These are phyloP conservation scores for Phytopythium helicoides DNA, from an alignment of 352 stramenopile species.

Conservation along the genomic window DNA sequence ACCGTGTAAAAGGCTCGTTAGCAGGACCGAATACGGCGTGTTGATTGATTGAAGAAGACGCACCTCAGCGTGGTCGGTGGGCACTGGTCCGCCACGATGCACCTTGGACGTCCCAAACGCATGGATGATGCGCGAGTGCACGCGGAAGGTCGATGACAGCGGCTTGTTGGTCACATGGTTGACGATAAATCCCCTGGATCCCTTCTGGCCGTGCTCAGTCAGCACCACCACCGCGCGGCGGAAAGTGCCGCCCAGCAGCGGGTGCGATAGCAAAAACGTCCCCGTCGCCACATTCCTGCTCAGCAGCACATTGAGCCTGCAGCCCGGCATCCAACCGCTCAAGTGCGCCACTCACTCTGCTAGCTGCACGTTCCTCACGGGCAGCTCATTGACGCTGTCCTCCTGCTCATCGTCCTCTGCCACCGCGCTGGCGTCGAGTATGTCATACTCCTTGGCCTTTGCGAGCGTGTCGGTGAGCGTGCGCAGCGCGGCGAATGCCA, in stretches of 20 bases:
- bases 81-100: slow-evolving; percentile 57
- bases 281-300: slow-evolving; percentile 41
- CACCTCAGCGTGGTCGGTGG: slow-evolving; percentile 61
- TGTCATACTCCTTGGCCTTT: slow-evolving; percentile 27
- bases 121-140: slow-evolving; percentile 51
- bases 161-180: slow-evolving; percentile 59
- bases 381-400: slow-evolving; percentile 2
- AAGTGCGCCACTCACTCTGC: slow-evolving; percentile 33
- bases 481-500: slow-evolving; percentile 60
- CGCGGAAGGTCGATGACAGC: slow-evolving; percentile 54
- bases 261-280: slow-evolving; percentile 74
- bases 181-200: slow-evolving; percentile 73
- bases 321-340: no score
- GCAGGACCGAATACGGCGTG: background rate
- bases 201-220: slow-evolving; percentile 56
- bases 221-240: slow-evolving; percentile 71
- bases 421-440: slow-evolving; percentile 10
- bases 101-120: slow-evolving; percentile 65
- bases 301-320: background rate
- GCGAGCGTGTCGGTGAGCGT: slow-evolving; percentile 61
- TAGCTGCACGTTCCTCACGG: slow-evolving; percentile 30
- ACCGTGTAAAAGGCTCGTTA: background rate
- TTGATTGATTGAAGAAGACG: background rate
- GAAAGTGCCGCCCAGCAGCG: slow-evolving; percentile 69
- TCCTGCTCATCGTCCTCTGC: slow-evolving; percentile 1